Evolutionary conservation across 176 grass and related monocot genomes (phyloP).

Genomic region (Eleusine coracana): DNA sequence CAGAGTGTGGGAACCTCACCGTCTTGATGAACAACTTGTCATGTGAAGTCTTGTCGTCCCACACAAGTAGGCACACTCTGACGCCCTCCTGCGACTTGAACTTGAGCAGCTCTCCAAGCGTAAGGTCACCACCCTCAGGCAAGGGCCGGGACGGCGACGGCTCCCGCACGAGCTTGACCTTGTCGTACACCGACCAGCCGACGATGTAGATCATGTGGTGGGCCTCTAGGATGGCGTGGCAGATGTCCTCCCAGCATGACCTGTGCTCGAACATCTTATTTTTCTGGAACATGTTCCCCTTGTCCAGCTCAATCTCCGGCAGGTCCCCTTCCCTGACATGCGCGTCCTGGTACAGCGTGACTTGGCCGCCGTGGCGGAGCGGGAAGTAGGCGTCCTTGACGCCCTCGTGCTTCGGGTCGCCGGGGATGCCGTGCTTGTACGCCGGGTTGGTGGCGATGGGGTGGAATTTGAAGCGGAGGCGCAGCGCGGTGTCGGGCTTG

Average conservation of each 20-base stretch:
- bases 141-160: constrained; percentile 49
- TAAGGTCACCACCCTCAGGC: constrained; percentile 55
- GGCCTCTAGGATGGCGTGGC: constrained; percentile 92
- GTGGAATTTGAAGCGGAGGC: constrained; percentile 48
- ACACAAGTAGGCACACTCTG: constrained; percentile 97
- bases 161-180: constrained; percentile 88
- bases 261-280: constrained; percentile 57
- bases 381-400: constrained; percentile 87
- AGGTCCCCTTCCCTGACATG: constrained; percentile 74
- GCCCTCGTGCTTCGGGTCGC: constrained; percentile 61
- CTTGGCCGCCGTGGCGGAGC: constrained; percentile 52
- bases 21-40: constrained; percentile 93
- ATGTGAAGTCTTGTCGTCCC: constrained; percentile 98
- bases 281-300: constrained; percentile 40
- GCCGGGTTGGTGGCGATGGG: constrained; percentile 48
- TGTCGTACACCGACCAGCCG: constrained; percentile 91
- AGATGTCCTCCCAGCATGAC: constrained; percentile 96
- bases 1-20: constrained; percentile 30
- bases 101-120: constrained; percentile 86
- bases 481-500: constrained; percentile 72
- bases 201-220: constrained; percentile 95
- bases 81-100: constrained; percentile 98
- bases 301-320: constrained; percentile 61
- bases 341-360: constrained; percentile 95
- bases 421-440: constrained; percentile 69